Evolutionary conservation across 352 stramenopile species (phyloP).

Genomic region (Pythium phragmiticola): DNA sequence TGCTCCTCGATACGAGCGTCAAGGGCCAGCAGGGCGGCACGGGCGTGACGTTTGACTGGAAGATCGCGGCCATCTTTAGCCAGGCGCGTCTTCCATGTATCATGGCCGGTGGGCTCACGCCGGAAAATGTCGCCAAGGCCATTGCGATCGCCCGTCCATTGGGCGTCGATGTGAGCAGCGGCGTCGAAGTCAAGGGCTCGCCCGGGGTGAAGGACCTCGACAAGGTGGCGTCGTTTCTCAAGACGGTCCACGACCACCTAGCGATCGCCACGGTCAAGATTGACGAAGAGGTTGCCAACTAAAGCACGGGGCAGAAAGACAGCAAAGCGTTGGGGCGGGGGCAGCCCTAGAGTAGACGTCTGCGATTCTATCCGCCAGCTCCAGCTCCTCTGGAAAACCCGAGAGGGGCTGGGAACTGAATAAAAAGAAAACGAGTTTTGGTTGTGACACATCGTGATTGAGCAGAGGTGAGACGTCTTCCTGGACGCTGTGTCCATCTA

Average conservation of each 20-base stretch:
- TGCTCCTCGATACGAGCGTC: constrained; percentile 96
- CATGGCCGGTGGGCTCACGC: constrained; percentile 94
- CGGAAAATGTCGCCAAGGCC: constrained; percentile 93
- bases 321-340: background rate
- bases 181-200: constrained; percentile 88
- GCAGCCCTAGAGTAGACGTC: too few species aligned
- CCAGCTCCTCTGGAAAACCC: too few species aligned
- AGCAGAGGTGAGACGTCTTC: too few species aligned
- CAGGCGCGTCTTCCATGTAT: constrained; percentile 92
- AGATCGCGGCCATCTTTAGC: constrained; percentile 90
- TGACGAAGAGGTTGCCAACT: constrained; percentile 46
- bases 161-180: constrained; percentile 96
- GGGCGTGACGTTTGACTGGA: constrained; percentile 96
- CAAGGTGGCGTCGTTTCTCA: constrained; percentile 63
- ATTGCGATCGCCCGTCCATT: constrained; percentile 80
- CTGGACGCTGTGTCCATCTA: too few species aligned
- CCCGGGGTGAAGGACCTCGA: constrained; percentile 64
- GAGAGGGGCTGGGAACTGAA: too few species aligned
- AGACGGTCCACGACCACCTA: constrained; percentile 60
- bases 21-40: constrained; percentile 93
- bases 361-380: too few species aligned
- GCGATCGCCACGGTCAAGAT: constrained; percentile 59
- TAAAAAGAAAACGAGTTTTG: too few species aligned
- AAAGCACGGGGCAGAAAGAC: background rate
- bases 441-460: too few species aligned